Conservation (phyloP, 2,329 filamentous ascomycete genomes). For the Neonectria faginata region DNA sequence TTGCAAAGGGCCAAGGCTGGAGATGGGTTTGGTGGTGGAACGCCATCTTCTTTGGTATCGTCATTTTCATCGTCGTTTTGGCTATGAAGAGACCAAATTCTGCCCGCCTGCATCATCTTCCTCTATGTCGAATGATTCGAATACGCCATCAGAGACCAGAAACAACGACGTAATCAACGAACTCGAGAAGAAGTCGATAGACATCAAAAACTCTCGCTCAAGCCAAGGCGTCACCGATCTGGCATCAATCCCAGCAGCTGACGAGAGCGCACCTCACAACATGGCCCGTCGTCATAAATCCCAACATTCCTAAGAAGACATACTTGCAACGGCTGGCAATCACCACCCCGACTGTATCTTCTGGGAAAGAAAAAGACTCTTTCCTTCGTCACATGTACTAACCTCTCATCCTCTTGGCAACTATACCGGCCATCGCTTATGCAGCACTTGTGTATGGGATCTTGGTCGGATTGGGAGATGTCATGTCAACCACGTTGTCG, state of each 20-base stretch:
- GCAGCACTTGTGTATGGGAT: constrained; percentile 17
- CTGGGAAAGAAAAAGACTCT: background rate
- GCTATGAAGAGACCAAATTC: constrained; percentile 55
- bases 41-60: constrained; percentile 53
- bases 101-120: background rate
- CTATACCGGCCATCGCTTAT: constrained; percentile 22
- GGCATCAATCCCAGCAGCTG: constrained; percentile 1
- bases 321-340: constrained; percentile 57
- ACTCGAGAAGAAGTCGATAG: constrained; percentile 1
- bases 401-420: constrained; percentile 19
- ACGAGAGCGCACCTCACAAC: background rate
- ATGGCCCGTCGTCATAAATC: constrained; percentile 40
- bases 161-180: background rate
- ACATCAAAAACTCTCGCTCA: background rate
- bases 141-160: background rate
- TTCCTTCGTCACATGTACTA: constrained; percentile 18
- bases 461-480: background rate
- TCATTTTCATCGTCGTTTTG: constrained; percentile 56
- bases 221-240: background rate
- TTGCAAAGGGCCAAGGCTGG: constrained; percentile 54
- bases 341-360: constrained; percentile 48
- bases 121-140: background rate
- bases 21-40: constrained; percentile 63
- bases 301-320: constrained; percentile 53
- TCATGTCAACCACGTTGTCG: constrained; percentile 7